Conservation (phyloP, 768 basidiomycete species). For the Hypsizygus marmoreus region DNA sequence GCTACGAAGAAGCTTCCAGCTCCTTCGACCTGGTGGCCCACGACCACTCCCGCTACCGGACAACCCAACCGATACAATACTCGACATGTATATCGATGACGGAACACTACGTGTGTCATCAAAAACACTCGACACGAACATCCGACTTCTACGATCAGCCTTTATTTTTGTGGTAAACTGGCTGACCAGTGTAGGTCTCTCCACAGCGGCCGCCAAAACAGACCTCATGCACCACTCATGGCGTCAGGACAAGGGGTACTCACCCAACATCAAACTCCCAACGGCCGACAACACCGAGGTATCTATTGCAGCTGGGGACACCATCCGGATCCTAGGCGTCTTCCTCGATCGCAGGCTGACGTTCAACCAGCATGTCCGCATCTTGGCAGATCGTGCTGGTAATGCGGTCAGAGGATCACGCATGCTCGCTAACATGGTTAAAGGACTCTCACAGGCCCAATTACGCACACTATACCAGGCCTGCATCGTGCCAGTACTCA, state of each 20-base stretch:
- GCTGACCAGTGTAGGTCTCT: slow-evolving; percentile 19
- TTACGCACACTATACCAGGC: no score
- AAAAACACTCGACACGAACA: slow-evolving; percentile 21
- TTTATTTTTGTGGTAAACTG: slow-evolving; percentile 16
- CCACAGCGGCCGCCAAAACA: slow-evolving; percentile 20
- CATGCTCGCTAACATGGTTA: not conserved
- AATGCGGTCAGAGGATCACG: no score
- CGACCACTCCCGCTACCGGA: slow-evolving; percentile 11
- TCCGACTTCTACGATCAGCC: slow-evolving; percentile 15
- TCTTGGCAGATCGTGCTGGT: no score
- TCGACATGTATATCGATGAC: slow-evolving; percentile 34
- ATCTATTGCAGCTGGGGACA: not conserved
- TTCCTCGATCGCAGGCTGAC: not conserved
- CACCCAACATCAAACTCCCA: no score
- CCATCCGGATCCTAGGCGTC: not conserved
- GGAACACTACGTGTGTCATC: slow-evolving; percentile 30
- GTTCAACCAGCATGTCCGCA: not conserved
- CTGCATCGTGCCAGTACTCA: no score
- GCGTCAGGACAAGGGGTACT: not conserved
- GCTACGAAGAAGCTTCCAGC: not conserved
- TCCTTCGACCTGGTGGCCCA: slow-evolving; percentile 4
- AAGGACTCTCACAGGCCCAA: not conserved
- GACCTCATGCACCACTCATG: slow-evolving; percentile 18
- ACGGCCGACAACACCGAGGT: not conserved
- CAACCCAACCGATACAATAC: slow-evolving; percentile 10